These are phyloP conservation scores for Metschnikowia bowlesiae DNA, from an alignment of 805 yeast genomes.

Conservation along the genomic window DNA sequence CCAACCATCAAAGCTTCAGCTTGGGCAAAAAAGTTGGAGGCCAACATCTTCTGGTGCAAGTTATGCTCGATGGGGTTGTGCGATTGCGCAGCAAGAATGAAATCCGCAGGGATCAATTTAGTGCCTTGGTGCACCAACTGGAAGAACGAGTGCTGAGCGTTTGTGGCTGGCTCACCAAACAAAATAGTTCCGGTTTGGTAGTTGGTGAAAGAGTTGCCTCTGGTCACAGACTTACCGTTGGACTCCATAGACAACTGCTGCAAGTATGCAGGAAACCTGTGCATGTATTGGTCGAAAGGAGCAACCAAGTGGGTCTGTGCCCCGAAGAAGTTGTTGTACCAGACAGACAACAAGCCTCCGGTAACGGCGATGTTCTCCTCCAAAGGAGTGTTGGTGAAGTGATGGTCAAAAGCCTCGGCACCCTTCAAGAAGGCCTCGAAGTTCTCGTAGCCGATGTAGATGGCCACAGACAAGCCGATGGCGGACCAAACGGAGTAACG, in stretches of 20 bases:
- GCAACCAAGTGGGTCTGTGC: conserved; percentile 98
- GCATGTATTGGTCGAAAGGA: conserved; percentile 97
- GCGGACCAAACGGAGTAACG: conserved; percentile 99
- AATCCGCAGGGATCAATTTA: conserved; percentile 94
- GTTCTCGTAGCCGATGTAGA: conserved; percentile 93
- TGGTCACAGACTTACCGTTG: conserved; percentile 95
- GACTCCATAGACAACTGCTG: conserved; percentile 99
- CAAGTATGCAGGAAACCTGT: conserved; percentile 98
- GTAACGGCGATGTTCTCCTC: conserved; percentile 88
- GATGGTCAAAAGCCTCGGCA: conserved; percentile 95
- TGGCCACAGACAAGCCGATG: conserved; percentile 91
- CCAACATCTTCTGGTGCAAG: conserved; percentile 95
- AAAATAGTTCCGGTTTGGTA: conserved; percentile 94
- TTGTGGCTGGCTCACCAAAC: conserved; percentile 98
- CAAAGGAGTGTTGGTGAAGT: conserved; percentile 77
- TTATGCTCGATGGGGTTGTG: conserved; percentile 95
- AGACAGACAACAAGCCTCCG: conserved; percentile 90
- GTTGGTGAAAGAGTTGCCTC: conserved; percentile 85
- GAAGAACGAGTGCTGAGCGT: conserved; percentile 99
- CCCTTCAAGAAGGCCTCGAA: conserved; percentile 91
- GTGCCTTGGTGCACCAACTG: conserved; percentile 99
- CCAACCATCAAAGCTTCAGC: conserved; percentile 98
- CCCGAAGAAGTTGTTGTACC: conserved; percentile 98
- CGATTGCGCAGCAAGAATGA: conserved; percentile 93
- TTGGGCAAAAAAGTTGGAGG: conserved; percentile 98